Evolutionary conservation across 208 protist genomes (phyloP), one percentile per base, ranked within the genome.

Genomic region (Paratrypanosoma confusum): DNA sequence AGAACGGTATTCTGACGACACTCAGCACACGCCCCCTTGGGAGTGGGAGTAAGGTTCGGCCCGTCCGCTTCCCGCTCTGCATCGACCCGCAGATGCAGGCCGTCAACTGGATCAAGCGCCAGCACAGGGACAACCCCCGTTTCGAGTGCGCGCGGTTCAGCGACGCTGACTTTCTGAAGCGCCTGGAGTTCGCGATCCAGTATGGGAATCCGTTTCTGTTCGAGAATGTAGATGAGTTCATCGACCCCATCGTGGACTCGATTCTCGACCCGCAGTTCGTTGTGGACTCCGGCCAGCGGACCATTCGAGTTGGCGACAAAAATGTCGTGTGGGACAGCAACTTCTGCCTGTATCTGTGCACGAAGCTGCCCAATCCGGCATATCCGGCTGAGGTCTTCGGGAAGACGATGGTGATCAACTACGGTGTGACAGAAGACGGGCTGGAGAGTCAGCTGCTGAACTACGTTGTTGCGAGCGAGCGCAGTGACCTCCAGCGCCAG

Each of bases 81-180:
- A 98, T 99, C 45, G 97, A 99, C 64, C 97, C 97, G 16, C 97
- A 99, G 72, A 90, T 98, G 83, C 97, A 99, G 71, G 96, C 96
- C 14, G 83, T 98, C 11, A 90, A 78, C 28, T 99, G 97, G 97
- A 99, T 99, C 56, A 98, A 98, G 71, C 82, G 95, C 18, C 96
- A 93, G 54, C 91, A 98, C 58, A 65, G 71, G 34, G 58, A 65
- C 49, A 95, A 93, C 51, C 69, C 85, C 8, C 69, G 81, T 7
- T 91, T 99, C 33, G 95, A 96, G 39, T 80, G 94, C 17, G 80
- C 82, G 39, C 90, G 95, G 21, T 98, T 99, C 65, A 92, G 86
- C 50, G 95, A 98, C 61, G 32, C 73, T 1, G 96, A 98, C 50
- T 99, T 99, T 57, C 60, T 98, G 21, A 97, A 97, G 70, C 71